phyloP scores from a whole-genome alignment of 345 rosid genomes.

The Draba incana region DNA sequence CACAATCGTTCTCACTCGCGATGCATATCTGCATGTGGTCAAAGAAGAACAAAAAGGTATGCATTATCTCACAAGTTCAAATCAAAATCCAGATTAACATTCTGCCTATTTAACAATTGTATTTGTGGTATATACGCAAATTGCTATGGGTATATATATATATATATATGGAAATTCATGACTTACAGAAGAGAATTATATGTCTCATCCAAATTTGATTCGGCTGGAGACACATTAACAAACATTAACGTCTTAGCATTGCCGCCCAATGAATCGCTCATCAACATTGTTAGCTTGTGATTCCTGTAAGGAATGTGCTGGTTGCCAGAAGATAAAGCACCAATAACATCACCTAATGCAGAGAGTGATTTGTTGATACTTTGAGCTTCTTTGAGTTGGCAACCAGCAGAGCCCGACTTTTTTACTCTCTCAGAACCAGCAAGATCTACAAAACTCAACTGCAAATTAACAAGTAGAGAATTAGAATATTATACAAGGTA shows the following conservation, averaged over 20 bases:
- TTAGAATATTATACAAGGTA: slow-evolving; percentile 6
- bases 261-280: slow-evolving; percentile 98
- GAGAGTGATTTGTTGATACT: slow-evolving; percentile 96
- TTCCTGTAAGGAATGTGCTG: slow-evolving; percentile 94
- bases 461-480: slow-evolving; percentile 38
- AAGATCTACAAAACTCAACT: slow-evolving; percentile 97
- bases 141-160: not conserved
- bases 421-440: slow-evolving; percentile 97
- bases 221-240: slow-evolving; percentile 88
- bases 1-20: slow-evolving; percentile 85
- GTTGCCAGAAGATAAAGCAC: slow-evolving; percentile 82
- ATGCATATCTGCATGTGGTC: slow-evolving; percentile 65
- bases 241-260: slow-evolving; percentile 98
- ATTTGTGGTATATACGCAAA: not conserved
- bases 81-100: slow-evolving; percentile 1
- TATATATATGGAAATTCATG: not conserved
- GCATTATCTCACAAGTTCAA: not conserved
- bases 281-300: slow-evolving; percentile 94
- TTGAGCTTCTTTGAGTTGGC: slow-evolving; percentile 94
- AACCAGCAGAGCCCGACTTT: slow-evolving; percentile 90
- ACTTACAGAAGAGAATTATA: slow-evolving; percentile 84
- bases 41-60: not conserved
- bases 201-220: slow-evolving; percentile 89
- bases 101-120: not conserved
- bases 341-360: slow-evolving; percentile 92